phyloP scores from a whole-genome alignment of 2,329 filamentous ascomycete species.

The Dryadomyces sulphureus region DNA sequence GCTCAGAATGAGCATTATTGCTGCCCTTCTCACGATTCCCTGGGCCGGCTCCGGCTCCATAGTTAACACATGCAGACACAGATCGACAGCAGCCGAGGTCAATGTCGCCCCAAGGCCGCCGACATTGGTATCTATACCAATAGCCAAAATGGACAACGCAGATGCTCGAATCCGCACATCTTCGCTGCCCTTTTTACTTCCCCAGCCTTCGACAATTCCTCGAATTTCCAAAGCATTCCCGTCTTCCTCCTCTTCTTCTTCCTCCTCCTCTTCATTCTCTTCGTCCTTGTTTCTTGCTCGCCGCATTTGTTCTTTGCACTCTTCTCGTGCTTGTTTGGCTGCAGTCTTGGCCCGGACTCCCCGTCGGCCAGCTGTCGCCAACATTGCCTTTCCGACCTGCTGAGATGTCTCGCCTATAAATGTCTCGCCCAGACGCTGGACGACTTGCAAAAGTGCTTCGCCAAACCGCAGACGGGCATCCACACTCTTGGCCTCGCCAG shows the following conservation, averaged over 20 bases:
- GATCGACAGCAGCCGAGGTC: slow-evolving; percentile 43
- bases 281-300: slow-evolving; percentile 30
- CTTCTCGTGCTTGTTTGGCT: slow-evolving; percentile 35
- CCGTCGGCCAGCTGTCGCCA: slow-evolving; percentile 50
- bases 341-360: slow-evolving; percentile 45
- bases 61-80: slow-evolving; percentile 46
- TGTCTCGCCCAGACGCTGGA: slow-evolving; percentile 42
- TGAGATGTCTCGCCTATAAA: slow-evolving; percentile 39
- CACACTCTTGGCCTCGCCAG: slow-evolving; percentile 38
- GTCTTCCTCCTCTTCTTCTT: slow-evolving; percentile 37
- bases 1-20: slow-evolving; percentile 46
- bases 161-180: slow-evolving; percentile 57
- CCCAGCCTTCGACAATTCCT: slow-evolving; percentile 53
- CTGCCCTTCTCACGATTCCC: slow-evolving; percentile 51
- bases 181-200: slow-evolving; percentile 48
- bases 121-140: slow-evolving; percentile 44
- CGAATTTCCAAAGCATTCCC: slow-evolving; percentile 30
- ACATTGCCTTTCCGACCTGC: slow-evolving; percentile 39
- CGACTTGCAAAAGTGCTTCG: slow-evolving; percentile 49
- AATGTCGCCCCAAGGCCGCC: slow-evolving; percentile 36
- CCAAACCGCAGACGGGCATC: slow-evolving; percentile 55
- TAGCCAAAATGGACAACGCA: slow-evolving; percentile 49
- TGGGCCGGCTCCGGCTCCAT: slow-evolving; percentile 45
- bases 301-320: slow-evolving; percentile 29
- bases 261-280: slow-evolving; percentile 34